Evolutionary conservation across 192 early-diverging fungal genomes (phyloP), one percentile per base, ranked within the genome.

Genomic region (Backusella mclennaniae): DNA sequence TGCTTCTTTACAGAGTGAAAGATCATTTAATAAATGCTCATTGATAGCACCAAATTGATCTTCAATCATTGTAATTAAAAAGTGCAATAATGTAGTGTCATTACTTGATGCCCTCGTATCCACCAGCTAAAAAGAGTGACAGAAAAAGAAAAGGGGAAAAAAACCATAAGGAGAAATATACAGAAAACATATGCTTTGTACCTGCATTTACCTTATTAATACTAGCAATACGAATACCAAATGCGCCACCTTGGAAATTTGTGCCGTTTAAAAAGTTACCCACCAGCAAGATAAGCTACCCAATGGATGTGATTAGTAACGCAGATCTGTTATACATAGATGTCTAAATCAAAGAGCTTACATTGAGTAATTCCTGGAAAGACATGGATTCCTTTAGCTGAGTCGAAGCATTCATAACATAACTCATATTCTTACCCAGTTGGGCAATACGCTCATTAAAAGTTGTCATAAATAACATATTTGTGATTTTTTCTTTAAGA

Each of bases 241-340:
- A 95, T 2, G 94, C 94, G 7, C 92, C 93, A 38, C 94, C 94
- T 67, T 93, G 90, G 80, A 92, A 89, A 4, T 89, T 88, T 1
- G 85, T 85, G 0, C 92, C 91, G 73, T 95, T 95, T 89, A 95
- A 92, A 84, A 89, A 95, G 83, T 95, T 95, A 41, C 94, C 94
- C 23, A 94, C 84, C 66, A 92, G 84, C 42, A 95, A 81, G 66
- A 95, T 92, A 33, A 93, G 67, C 85, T 87, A 75, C 33, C 23
- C 33, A 44, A 17, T 17, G 12, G 0, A 7, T n/a, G 6, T 21
- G 0, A 21, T 41, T 7, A 33, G 31, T 19, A 36, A 68, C n/a
- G 4, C 19, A 19, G 42, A 26, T 17, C 26, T n/a, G 33, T 33
- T 33, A 33, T 41, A 11, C 31, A 23, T 69, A 29, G 26, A 9